Evolutionary conservation across 1,284 basidiomycete species (phyloP).

Genomic region (Ustilago cynodontis): DNA sequence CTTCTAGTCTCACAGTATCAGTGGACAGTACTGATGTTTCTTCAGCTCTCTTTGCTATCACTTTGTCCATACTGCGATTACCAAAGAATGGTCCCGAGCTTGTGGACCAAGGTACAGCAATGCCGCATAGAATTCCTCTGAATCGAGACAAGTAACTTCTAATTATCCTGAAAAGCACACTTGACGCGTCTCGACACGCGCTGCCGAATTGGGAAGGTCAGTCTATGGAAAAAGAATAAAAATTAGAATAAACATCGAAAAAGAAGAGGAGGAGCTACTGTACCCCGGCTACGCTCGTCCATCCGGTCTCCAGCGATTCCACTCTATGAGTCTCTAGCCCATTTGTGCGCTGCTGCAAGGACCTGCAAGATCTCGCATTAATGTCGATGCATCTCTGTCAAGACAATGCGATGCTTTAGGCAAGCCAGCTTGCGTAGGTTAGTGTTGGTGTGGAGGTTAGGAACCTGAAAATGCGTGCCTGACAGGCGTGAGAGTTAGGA

Average conservation of each 20-base stretch:
- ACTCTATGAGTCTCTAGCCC: neutral
- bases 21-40: too few relatives aligned
- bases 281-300: neutral
- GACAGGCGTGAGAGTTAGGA: neutral
- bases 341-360: too few relatives aligned
- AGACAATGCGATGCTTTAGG: neutral
- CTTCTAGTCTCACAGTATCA: neutral
- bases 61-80: neutral
- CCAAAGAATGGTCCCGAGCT: neutral
- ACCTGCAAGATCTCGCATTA: neutral
- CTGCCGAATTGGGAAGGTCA: slow-evolving; percentile 27
- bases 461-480: slow-evolving; percentile 4
- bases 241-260: neutral
- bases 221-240: neutral
- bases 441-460: slow-evolving; percentile 15
- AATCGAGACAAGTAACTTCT: slow-evolving; percentile 30
- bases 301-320: neutral
- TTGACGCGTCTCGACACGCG: slow-evolving; percentile 22
- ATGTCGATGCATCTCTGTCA: neutral
- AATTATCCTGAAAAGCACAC: neutral
- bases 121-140: slow-evolving; percentile 11
- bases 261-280: neutral
- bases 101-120: slow-evolving; percentile 1
- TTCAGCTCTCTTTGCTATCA: neutral
- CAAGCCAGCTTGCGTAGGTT: neutral